Evolutionary conservation across 1,284 basidiomycete species (phyloP), one percentile per base, ranked within the genome.

Genomic region (Spongispora temasekensis): DNA sequence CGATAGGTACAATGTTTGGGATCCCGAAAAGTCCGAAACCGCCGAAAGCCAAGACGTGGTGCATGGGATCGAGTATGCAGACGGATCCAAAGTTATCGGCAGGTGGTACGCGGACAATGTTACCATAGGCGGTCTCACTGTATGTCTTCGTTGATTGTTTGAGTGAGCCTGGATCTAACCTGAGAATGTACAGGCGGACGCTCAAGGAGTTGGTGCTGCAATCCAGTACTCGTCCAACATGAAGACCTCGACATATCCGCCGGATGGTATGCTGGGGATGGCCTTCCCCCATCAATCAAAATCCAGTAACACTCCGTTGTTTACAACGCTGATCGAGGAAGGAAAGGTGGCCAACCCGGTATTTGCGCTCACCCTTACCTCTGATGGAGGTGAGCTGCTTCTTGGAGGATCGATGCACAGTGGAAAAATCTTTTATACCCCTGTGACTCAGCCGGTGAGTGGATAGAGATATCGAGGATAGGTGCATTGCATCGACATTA

Each of bases 341-440:
- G 61, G 66, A 19, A 55, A 64, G 25, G 65, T 71, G 55, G 40
- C 28, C 2, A 13, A 66, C 17, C 42, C 69, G 13, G 68, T 71
- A n/a, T 79, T 80, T 62, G 72, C 71, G 9, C 77, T 83, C 69
- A 75, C 77, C 56, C 74, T 82, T 37, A 31, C 61, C 6, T 3
- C 31, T 15, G 30, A 40, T 12, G 61, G 62, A 13, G 67, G 65
- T 13, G 74, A 77, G 61, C 72, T 83, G 10, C 76, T 64, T 63
- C 67, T 83, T 25, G 81, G 81, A 35, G 76, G 78, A 51, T 48
- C 55, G 2, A 62, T 10, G 59, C 53, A n/a, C n/a, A n/a, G n/a
- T n/a, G n/a, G n/a, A n/a, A n/a, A n/a, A n/a, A n/a, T n/a, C n/a
- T n/a, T n/a, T 2, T 71, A 65, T 34, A 23, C 50, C 12, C 53